phyloP scores from a whole-genome alignment of 257 asterid genomes.

The Solanum arcanum region DNA sequence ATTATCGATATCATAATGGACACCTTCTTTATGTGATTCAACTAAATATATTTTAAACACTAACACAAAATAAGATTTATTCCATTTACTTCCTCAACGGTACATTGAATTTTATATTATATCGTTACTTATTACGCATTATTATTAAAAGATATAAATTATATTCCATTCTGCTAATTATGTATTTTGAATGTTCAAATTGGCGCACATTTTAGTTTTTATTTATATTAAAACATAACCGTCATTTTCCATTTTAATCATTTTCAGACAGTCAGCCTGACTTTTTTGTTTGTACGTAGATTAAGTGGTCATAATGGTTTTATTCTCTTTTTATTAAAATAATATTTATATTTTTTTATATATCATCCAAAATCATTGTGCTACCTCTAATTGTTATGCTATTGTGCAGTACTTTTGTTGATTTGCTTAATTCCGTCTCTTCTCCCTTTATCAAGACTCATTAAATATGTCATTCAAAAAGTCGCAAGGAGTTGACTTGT shows the following conservation, averaged over 20 bases:
- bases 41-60: too few relatives aligned
- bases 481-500: conserved; percentile 9
- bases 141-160: background rate
- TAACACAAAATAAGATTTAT: too few relatives aligned
- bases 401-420: background rate
- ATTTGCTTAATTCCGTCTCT: background rate
- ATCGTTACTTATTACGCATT: background rate
- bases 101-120: background rate
- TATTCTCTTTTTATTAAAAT: background rate
- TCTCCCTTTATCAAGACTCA: background rate
- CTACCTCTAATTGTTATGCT: background rate
- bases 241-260: background rate
- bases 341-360: background rate
- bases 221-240: background rate
- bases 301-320: background rate
- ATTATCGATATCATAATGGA: too few relatives aligned
- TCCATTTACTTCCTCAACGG: background rate
- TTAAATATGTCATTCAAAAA: conserved; percentile 25
- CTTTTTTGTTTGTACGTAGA: background rate
- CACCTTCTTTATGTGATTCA: too few relatives aligned
- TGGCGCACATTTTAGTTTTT: background rate
- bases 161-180: background rate
- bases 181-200: background rate
- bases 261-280: background rate
- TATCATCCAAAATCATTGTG: background rate